These are phyloP conservation scores for Antitrichia curtipendula DNA, from an alignment of 225 moss, liverwort and hornwort genomes.

Conservation along the genomic window DNA sequence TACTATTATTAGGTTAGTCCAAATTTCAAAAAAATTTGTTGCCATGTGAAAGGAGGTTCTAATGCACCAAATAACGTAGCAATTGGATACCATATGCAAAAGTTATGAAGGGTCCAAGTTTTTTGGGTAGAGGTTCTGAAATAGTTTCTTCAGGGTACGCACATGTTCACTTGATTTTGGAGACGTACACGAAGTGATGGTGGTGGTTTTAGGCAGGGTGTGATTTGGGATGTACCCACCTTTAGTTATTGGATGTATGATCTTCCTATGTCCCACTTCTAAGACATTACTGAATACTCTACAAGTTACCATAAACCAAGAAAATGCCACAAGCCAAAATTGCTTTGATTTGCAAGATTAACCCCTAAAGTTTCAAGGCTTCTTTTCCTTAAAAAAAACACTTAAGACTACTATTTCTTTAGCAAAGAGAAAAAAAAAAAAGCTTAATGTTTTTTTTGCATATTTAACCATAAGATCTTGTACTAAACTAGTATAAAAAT, in stretches of 20 bases:
- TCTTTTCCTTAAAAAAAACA: no score
- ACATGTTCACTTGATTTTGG: neutral
- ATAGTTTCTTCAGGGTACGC: rapidly evolving
- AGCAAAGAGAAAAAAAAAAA: no score
- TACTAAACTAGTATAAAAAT: no score
- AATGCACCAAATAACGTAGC: rapidly evolving
- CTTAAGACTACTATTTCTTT: no score
- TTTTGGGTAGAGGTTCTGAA: neutral
- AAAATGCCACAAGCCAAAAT: neutral
- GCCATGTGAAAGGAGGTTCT: neutral
- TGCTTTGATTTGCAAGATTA: neutral
- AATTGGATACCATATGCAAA: neutral
- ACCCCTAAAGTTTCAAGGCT: no score
- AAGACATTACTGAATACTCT: neutral
- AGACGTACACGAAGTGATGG: neutral
- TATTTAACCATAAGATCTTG: no score
- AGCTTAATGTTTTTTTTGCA: no score
- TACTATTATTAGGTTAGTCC: rapidly evolving
- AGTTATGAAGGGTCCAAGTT: neutral
- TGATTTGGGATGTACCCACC: neutral
- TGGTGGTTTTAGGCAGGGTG: rapidly evolving
- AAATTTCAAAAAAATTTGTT: neutral
- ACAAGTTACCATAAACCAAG: neutral
- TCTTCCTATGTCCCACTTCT: neutral
- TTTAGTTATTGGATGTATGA: neutral